Evolutionary conservation across 495 filamentous ascomycete genomes (phyloP).

Genomic region (Wilcoxina mikolae): DNA sequence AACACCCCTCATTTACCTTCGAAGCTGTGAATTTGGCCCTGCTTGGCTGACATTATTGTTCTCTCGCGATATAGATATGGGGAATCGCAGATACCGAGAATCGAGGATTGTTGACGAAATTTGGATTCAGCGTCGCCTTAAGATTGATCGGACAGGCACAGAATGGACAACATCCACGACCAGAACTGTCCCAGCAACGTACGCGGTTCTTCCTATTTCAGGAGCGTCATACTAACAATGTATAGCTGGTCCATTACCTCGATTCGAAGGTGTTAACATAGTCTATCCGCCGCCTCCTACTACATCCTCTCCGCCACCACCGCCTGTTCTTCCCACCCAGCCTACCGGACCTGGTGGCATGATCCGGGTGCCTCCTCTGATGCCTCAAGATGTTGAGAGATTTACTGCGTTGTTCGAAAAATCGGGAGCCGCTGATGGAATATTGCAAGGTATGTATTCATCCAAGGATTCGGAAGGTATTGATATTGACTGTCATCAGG

Average conservation of each 20-base stretch:
- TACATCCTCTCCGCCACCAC: slow-evolving; percentile 36
- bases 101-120: slow-evolving; percentile 74
- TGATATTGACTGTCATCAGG: slow-evolving; percentile 29
- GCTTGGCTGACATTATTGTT: not conserved
- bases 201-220: slow-evolving; percentile 6
- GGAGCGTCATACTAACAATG: slow-evolving; percentile 4
- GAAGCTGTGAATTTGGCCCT: not conserved
- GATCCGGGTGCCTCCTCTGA: slow-evolving; percentile 75
- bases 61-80: slow-evolving; percentile 60
- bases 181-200: slow-evolving; percentile 61
- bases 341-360: slow-evolving; percentile 48
- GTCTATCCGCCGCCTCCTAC: slow-evolving; percentile 24
- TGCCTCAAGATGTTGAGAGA: slow-evolving; percentile 73
- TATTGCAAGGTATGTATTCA: slow-evolving; percentile 53
- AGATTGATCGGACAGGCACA: slow-evolving; percentile 93
- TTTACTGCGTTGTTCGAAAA: slow-evolving; percentile 78
- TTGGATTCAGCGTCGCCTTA: slow-evolving; percentile 81
- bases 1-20: not conserved
- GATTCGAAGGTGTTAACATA: slow-evolving; percentile 62
- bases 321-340: slow-evolving; percentile 47
- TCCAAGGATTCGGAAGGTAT: not conserved
- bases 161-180: slow-evolving; percentile 59
- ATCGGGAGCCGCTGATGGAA: slow-evolving; percentile 59
- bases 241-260: slow-evolving; percentile 73
- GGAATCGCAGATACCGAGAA: slow-evolving; percentile 96